Evolutionary conservation across 441 rosid species (phyloP), one percentile per base, ranked within the genome.

Genomic region (Pelargonium fulgidum): DNA sequence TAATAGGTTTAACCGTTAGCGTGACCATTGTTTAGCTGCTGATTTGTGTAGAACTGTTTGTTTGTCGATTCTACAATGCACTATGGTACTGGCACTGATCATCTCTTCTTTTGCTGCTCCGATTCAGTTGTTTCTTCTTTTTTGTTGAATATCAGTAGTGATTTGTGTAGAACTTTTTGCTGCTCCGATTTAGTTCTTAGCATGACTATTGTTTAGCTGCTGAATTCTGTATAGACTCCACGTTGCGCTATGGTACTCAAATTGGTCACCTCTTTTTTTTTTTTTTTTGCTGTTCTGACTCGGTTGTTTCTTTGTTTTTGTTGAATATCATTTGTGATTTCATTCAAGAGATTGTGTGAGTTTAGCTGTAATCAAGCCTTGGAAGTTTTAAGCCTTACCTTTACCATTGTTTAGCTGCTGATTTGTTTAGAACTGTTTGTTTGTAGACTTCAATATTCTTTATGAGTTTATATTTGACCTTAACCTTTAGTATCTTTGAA

Each of bases 1-100:
- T n/a, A 24, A 9, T 22, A 14, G 8, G 61, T 1, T 54, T 54
- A 16, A 6, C 3, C 0, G 1, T 54, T 14, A 9, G 22, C 1
- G 17, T 36, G 41, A 7, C 7, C 9, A 54, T 54, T 54, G 10
- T 19, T 54, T 54, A 19, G 10, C 20, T 54, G 61, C 8, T 54
- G 61, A 54, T 16, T 54, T 54, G 20, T 54, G 20, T 54, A 16
- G 22, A 54, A 54, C 61, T 54, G 61, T 54, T 54, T 54, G 61
- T 14, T 50, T 50, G 58, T 50, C 1, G 58, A 50, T 6, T 50
- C 52, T 20, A n/a, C 14, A n/a, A 13, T 14, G 17, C 6, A 16
- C 7, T 13, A 50, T 54, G 2, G 41, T 36, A 36, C 41, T 36
- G 41, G 8, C 41, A 36, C 41, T 36, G 41, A 1, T 36, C 41